Base-by-base conservation (phyloP, 331 rosid genomes). In the Rosa hybrid region DNA sequence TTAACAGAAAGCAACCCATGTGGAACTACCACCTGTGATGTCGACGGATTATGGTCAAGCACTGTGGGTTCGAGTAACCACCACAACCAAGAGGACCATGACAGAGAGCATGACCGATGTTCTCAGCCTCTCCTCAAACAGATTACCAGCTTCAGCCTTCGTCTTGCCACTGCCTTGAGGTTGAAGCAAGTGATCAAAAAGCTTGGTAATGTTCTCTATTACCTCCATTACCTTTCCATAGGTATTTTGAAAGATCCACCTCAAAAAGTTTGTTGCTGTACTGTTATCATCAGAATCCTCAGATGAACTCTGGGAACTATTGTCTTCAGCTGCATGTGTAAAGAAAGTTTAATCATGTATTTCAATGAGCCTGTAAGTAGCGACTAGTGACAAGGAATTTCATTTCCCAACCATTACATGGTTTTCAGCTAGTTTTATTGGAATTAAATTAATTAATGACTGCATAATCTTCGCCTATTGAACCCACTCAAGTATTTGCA, bases 11-110 rank as follows among this genome's bases (percentile, higher is more conserved):
- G 71, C 71, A 76, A 70, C 54, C 72, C 12, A 45, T 9, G 54
- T 72, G 60, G 54, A 30, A 20, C n/a, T 74, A 64, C 65, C 49
- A 45, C 77, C 45, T 44, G 81, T 41, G 1, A 80, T 80, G 84
- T 94, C 84, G 81, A 62, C 93, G 4, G 89, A 83, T 89, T 86
- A 21, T 21, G 56, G 67, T 79, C 86, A 86, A 73, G 83, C 81
- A 75, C 49, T 82, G 12, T 75, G 76, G 48, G 81, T 78, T 65
- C 98, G 92, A 80, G 65, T 68, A 68, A 94, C 87, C 83, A 90
- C 85, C 88, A 92, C 97, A 34, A 91, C 77, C 79, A 92, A 75
- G 75, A 92, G 71, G 57, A 94, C 95, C 86, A 91, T 78, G 78
- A 94, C 81, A 62, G 94, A 83, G 73, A 94, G 90, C 82, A 90